Conservation (phyloP, 257 asterid genomes). For the Sherardia arvensis region DNA sequence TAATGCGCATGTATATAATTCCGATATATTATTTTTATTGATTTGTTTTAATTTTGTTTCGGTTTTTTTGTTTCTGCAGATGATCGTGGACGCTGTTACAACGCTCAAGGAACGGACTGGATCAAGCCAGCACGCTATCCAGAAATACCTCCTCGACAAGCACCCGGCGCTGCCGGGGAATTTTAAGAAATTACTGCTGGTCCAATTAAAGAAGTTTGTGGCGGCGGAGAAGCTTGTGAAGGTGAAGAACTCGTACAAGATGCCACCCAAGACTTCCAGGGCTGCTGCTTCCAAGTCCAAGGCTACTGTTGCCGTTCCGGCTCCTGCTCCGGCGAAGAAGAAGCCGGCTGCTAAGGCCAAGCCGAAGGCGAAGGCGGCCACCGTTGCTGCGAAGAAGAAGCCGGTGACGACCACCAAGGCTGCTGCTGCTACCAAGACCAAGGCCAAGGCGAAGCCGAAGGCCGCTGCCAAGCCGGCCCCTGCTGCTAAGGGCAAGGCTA, state of each 20-base stretch:
- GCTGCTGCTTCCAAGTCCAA: slow-evolving; percentile 18
- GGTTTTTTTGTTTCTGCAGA: slow-evolving; percentile 32
- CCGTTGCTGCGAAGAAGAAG: slow-evolving; percentile 4
- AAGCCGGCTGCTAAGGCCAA: background rate
- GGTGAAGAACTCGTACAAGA: slow-evolving; percentile 58
- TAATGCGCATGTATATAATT: too few relatives aligned
- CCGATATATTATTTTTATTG: too few relatives aligned
- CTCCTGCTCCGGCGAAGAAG: background rate
- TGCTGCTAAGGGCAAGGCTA: slow-evolving; percentile 1
- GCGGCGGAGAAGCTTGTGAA: slow-evolving; percentile 54
- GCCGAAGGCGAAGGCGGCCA: background rate
- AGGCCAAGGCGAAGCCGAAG: slow-evolving; percentile 8
- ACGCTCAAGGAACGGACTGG: slow-evolving; percentile 67
- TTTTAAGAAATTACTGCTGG: slow-evolving; percentile 53
- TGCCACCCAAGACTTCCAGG: slow-evolving; percentile 23
- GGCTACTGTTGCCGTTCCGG: slow-evolving; percentile 9
- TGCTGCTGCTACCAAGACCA: slow-evolving; percentile 9
- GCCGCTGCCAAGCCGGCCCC: slow-evolving; percentile 4
- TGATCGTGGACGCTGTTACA: slow-evolving; percentile 67
- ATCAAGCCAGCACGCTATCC: slow-evolving; percentile 75
- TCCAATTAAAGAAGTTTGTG: slow-evolving; percentile 65
- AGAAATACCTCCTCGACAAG: slow-evolving; percentile 63
- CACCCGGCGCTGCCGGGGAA: slow-evolving; percentile 65
- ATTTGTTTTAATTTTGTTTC: too few relatives aligned
- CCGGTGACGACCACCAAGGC: too few relatives aligned